A percentile compares a stretch with the other conserved stretches of the same genome.
Conservation (phyloP, 164 flowering plant genomes). For the Umbellularia californica region DNA sequence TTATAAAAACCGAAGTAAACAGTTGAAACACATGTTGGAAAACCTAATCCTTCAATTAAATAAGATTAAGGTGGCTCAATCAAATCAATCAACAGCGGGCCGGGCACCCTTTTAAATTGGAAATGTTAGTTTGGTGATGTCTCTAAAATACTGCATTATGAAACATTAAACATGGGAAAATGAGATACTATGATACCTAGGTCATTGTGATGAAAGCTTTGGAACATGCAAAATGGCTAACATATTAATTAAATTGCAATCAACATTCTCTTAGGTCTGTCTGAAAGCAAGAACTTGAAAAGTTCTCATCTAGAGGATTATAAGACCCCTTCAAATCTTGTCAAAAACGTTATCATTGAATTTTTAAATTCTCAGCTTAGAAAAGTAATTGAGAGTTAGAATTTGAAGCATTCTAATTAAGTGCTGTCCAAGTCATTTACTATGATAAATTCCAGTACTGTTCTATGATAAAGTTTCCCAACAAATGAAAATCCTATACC, state of each 20-base stretch:
- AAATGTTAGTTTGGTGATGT: not conserved
- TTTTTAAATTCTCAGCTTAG: no score
- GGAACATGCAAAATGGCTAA: not conserved
- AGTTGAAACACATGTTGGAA: not conserved
- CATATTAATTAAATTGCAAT: not conserved
- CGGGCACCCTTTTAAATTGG: not conserved
- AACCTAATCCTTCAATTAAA: not conserved
- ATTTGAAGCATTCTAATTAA: no score
- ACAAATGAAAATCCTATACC: no score
- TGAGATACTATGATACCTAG: not conserved
- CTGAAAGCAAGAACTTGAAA: no score
- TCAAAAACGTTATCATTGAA: no score
- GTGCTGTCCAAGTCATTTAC: no score
- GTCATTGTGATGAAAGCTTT: not conserved
- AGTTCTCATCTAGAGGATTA: no score
- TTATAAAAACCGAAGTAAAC: not conserved
- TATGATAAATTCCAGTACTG: no score
- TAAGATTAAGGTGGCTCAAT: not conserved
- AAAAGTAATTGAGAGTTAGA: no score
- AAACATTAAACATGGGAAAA: not conserved
- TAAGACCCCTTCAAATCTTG: no score
- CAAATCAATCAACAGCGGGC: not conserved
- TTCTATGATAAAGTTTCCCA: no score
- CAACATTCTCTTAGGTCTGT: no score
- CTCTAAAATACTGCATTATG: not conserved